Percentiles rank a stretch among this genome's conserved stretches.
These are phyloP conservation scores for Nannochloropsis granulata DNA, from an alignment of 108 stramenopile species.

Conservation along the genomic window DNA sequence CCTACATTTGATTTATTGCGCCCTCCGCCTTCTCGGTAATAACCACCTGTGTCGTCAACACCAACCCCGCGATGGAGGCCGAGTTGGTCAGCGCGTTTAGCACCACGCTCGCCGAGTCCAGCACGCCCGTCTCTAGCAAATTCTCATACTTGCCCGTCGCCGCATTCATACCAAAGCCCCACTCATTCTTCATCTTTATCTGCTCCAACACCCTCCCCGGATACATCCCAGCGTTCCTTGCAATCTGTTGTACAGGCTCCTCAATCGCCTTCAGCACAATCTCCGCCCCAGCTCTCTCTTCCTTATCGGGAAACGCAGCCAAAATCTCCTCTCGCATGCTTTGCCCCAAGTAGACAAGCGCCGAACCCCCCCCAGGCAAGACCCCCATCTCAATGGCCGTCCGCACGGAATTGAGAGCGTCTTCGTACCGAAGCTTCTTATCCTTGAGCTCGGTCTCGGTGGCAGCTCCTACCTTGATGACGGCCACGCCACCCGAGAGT, in stretches of 20 bases:
- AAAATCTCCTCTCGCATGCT: conserved; percentile 34
- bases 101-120: conserved; percentile 94
- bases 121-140: conserved; percentile 64
- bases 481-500: conserved; percentile 86
- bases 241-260: conserved; percentile 75
- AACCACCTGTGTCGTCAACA: conserved; percentile 86
- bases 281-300: conserved; percentile 62
- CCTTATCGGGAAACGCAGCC: conserved; percentile 63
- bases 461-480: conserved; percentile 92
- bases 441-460: conserved; percentile 97
- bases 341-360: conserved; percentile 65
- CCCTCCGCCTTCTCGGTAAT: conserved; percentile 57
- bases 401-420: conserved; percentile 83
- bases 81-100: conserved; percentile 88
- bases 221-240: conserved; percentile 69
- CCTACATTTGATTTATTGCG: not conserved
- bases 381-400: conserved; percentile 79
- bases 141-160: conserved; percentile 63
- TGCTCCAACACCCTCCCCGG: conserved; percentile 27
- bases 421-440: conserved; percentile 93
- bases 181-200: conserved; percentile 37
- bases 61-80: conserved; percentile 78
- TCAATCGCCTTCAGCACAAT: conserved; percentile 69
- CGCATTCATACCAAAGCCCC: conserved; percentile 83
- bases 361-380: conserved; percentile 83